These are phyloP conservation scores for Gossypium raimondii DNA, from an alignment of 345 rosid genomes.

Conservation along the genomic window DNA sequence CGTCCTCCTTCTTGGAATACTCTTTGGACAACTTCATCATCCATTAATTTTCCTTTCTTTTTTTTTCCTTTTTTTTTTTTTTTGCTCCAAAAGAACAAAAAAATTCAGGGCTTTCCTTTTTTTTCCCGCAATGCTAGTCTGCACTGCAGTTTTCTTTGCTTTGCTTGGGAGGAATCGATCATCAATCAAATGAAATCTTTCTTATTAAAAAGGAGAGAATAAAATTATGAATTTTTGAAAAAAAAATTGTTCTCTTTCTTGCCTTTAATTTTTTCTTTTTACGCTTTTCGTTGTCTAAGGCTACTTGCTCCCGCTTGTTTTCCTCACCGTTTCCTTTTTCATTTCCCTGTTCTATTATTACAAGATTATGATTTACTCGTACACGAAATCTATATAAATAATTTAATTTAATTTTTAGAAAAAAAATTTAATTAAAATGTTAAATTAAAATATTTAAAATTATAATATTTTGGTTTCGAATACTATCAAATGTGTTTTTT, in stretches of 20 bases:
- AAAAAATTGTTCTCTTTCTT: not conserved
- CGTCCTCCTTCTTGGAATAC: slow-evolving; percentile 92
- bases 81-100: not conserved
- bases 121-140: too few relatives aligned
- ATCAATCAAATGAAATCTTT: not conserved
- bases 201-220: not conserved
- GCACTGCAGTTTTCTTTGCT: slow-evolving; percentile 9
- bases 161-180: slow-evolving; percentile 1
- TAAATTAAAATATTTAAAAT: too few relatives aligned
- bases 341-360: not conserved
- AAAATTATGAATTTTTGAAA: not conserved
- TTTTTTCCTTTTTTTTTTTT: not conserved
- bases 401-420: too few relatives aligned
- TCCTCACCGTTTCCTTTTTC: not conserved
- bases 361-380: too few relatives aligned
- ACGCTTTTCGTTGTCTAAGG: not conserved
- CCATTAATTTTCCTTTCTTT: slow-evolving; percentile 43
- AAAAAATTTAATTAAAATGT: too few relatives aligned
- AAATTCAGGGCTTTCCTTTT: not conserved
- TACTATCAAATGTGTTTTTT: too few relatives aligned
- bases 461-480: too few relatives aligned
- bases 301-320: slow-evolving; percentile 15
- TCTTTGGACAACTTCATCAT: slow-evolving; percentile 91
- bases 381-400: too few relatives aligned
- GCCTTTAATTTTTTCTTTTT: not conserved